A percentile compares a stretch with the other conserved stretches of the same genome.
Conservation (phyloP, 495 filamentous ascomycete genomes). For the Hypoxylon fragiforme region DNA sequence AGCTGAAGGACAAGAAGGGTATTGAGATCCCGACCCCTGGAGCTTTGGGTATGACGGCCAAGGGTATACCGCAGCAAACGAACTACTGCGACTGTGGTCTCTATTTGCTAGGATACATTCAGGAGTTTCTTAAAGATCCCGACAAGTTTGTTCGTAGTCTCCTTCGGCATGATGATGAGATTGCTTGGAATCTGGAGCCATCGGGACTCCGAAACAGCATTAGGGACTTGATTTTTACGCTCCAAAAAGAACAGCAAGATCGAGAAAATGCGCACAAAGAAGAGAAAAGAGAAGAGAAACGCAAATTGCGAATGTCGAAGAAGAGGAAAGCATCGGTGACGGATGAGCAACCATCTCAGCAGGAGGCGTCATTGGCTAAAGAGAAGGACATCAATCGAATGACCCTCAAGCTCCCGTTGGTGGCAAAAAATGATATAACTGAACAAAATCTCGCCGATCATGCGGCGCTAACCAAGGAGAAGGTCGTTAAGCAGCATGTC, state of each 20-base stretch:
- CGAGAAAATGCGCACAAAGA: conserved; percentile 26
- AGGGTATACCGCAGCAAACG: conserved; percentile 72
- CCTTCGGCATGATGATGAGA: conserved; percentile 33
- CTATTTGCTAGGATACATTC: conserved; percentile 79
- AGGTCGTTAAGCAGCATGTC: background rate
- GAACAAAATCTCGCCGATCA: no score
- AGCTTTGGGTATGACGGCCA: conserved; percentile 68
- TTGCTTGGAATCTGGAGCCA: conserved; percentile 43
- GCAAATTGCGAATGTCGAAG: no score
- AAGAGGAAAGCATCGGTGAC: conserved; percentile 2
- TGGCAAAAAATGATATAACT: no score
- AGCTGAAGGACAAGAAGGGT: conserved; percentile 69
- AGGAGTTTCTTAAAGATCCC: conserved; percentile 74
- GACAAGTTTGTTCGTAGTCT: conserved; percentile 57
- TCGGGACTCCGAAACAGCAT: conserved; percentile 40
- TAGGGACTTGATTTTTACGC: conserved; percentile 42
- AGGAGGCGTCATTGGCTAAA: background rate
- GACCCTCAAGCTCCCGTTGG: background rate
- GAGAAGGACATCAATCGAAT: background rate
- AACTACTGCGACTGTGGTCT: conserved; percentile 91
- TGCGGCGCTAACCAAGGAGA: background rate
- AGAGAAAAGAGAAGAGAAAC: conserved; percentile 22
- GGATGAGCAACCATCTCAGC: background rate
- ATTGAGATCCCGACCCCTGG: conserved; percentile 56
- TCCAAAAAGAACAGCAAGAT: conserved; percentile 41